phyloP scores from a whole-genome alignment of 306 rosid genomes.

The Argentina anserina region DNA sequence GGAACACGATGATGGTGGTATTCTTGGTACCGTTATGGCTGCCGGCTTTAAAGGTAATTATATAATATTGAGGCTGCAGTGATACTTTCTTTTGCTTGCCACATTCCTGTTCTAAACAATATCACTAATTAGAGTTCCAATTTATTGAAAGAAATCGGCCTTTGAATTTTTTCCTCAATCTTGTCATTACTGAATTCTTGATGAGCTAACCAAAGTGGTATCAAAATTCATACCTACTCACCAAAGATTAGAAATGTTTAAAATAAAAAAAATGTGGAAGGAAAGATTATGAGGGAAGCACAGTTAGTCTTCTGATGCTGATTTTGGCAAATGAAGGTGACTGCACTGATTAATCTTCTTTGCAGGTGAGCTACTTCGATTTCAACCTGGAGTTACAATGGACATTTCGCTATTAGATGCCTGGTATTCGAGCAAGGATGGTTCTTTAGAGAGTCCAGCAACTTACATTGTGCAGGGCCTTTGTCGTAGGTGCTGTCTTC shows the following conservation, averaged over 20 bases:
- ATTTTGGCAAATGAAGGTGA: slow-evolving; percentile 9
- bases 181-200: background rate
- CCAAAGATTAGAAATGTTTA: background rate
- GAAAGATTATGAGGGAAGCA: background rate
- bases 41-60: slow-evolving; percentile 93
- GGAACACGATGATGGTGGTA: slow-evolving; percentile 67
- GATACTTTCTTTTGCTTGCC: background rate
- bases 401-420: slow-evolving; percentile 93
- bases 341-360: slow-evolving; percentile 21
- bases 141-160: background rate
- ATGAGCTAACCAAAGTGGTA: background rate
- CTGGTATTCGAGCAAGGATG: slow-evolving; percentile 70
- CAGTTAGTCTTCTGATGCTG: background rate
- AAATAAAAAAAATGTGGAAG: background rate
- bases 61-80: slow-evolving; percentile 6
- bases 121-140: background rate
- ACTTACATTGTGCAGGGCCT: slow-evolving; percentile 78
- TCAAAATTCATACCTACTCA: background rate
- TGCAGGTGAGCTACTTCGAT: slow-evolving; percentile 93
- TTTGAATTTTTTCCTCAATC: background rate
- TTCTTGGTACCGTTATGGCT: slow-evolving; percentile 69
- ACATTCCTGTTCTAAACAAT: background rate
- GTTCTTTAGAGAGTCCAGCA: slow-evolving; percentile 61
- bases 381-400: slow-evolving; percentile 87
- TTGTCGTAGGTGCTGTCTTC: slow-evolving; percentile 91